Base-by-base conservation (phyloP, 23 red algal genomes). In the Gracilaria vermiculophylla region DNA sequence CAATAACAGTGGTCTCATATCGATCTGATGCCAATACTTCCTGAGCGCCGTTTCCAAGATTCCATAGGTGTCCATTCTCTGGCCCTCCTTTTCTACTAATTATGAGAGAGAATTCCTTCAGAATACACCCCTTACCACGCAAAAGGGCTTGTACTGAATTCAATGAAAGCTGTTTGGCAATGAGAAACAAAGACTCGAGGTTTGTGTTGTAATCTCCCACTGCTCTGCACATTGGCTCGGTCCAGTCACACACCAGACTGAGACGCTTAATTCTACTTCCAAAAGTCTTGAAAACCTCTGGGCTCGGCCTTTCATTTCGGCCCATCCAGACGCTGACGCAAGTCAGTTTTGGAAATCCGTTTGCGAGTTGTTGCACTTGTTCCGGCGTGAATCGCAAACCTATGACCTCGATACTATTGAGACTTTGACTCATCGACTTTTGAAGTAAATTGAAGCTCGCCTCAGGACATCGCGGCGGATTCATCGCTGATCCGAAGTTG, bases 211-310 rank as follows among this genome's bases (percentile, higher is more conserved):
- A 33, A 14, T 48, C 50, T 5, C 69, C 84, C 10, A 88, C 84
- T 39, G 84, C 84, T 7, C 62, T 39, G 44, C 84, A 88, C 84
- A 88, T 88, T 36, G 66, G 62, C 32, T 76, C 84, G n/a, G 45
- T 69, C 84, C 84, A 88, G 19, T 88, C 84, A 64, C 84, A 88
- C 12, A 88, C 49, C 36, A 88, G 25, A 69, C 84, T 88, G 7
- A 88, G 34, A 62, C 73, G 84, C 43, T 49, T 76, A 44, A 88
- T 88, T 48, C 84, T 55, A 17, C 41, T 76, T 2, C 84, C 84
- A 57, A 88, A 78, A 24, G 34, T 45, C 39, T 76, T 57, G 66
- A 88, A 88, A 35, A 88, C 67, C 1, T 88, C 69, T 40, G 69
- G 31, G 35, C 69, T 49, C 33, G 84, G 84, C 15, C 69, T 58